A percentile compares a stretch with the other conserved stretches of the same genome.
These are phyloP conservation scores for Didymella arachidicola DNA, from an alignment of 2,329 filamentous ascomycete species.

Conservation along the genomic window DNA sequence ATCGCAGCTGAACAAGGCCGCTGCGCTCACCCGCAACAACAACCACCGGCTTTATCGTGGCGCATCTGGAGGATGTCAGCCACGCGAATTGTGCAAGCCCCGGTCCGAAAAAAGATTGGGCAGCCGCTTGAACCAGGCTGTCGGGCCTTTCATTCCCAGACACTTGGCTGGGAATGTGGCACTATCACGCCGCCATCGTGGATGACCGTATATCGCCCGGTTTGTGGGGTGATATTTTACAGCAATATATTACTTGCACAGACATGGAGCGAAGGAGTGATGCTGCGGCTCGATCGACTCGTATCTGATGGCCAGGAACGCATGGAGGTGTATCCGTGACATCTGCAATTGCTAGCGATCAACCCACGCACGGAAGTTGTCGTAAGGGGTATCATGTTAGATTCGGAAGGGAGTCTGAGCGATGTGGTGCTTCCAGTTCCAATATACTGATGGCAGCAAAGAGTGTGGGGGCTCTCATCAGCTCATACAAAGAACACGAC, in stretches of 20 bases:
- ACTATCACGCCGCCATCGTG: constrained; percentile 46
- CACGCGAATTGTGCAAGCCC: constrained; percentile 46
- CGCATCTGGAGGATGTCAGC: constrained; percentile 28
- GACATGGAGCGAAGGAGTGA: not conserved
- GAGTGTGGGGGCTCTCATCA: not conserved
- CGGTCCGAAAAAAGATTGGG: constrained; percentile 30
- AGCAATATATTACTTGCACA: constrained; percentile 12
- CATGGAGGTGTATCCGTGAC: not conserved
- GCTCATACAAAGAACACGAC: constrained; percentile 9
- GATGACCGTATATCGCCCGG: constrained; percentile 31
- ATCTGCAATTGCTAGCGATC: no score
- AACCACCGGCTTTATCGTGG: constrained; percentile 35
- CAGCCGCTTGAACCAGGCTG: constrained; percentile 42
- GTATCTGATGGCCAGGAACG: not conserved
- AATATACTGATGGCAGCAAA: not conserved
- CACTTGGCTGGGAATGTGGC: constrained; percentile 48
- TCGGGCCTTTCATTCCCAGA: constrained; percentile 38
- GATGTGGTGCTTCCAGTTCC: not conserved
- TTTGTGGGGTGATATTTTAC: constrained; percentile 26
- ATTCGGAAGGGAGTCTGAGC: no score
- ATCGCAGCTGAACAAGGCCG: constrained; percentile 16
- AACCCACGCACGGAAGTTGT: not conserved
- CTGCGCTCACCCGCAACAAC: constrained; percentile 29
- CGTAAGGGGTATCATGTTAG: not conserved
- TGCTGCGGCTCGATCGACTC: not conserved